These are phyloP conservation scores for Colletotrichum ledebouriae DNA, from an alignment of 2,329 filamentous ascomycete genomes.

Conservation along the genomic window DNA sequence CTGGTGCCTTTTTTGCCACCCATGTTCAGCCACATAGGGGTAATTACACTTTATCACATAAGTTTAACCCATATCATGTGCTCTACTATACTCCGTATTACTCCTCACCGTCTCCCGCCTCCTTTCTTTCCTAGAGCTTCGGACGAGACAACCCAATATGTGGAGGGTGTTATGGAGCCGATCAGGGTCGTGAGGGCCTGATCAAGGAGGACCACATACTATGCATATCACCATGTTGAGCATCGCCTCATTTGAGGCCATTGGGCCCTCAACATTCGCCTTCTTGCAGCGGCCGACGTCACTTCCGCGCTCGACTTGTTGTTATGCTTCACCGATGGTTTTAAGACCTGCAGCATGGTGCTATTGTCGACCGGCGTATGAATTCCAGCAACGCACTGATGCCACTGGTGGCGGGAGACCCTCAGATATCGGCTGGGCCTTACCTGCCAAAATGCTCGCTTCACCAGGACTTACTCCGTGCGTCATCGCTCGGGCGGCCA, in stretches of 20 bases:
- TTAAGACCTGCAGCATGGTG: conserved; percentile 23
- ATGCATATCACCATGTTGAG: conserved; percentile 7
- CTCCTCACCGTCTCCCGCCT: conserved; percentile 7
- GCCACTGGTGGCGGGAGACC: conserved; percentile 1
- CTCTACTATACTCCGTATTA: conserved; percentile 9
- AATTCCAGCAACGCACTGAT: conserved; percentile 4
- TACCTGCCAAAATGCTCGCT: background rate
- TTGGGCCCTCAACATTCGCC: conserved; percentile 16
- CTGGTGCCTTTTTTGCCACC: too few species aligned
- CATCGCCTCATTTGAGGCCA: conserved; percentile 19
- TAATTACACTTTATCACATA: too few species aligned
- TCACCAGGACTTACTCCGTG: conserved; percentile 9
- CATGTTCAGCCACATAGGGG: too few species aligned
- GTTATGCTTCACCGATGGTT: conserved; percentile 14
- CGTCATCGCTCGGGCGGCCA: conserved; percentile 7
- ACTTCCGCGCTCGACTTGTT: conserved; percentile 24
- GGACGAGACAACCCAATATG: conserved; percentile 9
- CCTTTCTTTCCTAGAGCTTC: background rate
- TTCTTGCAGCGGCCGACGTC: conserved; percentile 32
- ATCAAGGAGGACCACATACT: background rate
- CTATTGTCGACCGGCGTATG: background rate
- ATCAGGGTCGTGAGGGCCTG: conserved; percentile 12
- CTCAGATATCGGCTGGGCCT: conserved; percentile 9
- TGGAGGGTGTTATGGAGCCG: conserved; percentile 15
- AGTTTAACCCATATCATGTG: too few species aligned